Percentiles rank a stretch among this genome's conserved stretches.
Conservation (phyloP, 192 early-diverging fungal genomes). For the Lobulomyces angularis region DNA sequence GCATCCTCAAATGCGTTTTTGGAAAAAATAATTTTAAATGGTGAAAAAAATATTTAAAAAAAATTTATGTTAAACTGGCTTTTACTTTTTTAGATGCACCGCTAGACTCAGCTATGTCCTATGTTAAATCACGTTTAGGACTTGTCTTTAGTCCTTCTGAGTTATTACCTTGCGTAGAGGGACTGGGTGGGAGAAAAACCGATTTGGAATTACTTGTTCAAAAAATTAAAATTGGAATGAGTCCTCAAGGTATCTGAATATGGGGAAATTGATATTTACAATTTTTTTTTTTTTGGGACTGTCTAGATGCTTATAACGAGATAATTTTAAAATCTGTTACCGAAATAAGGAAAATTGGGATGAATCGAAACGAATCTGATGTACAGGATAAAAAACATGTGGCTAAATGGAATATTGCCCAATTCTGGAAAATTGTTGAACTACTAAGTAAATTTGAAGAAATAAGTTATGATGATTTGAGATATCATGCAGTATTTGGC, state of each 20-base stretch:
- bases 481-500: constrained; percentile 69
- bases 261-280: not conserved
- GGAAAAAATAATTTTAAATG: too few species aligned
- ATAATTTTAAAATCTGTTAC: constrained; percentile 66
- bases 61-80: too few species aligned
- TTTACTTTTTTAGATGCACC: constrained; percentile 64
- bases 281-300: not conserved
- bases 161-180: constrained; percentile 34
- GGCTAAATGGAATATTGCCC: constrained; percentile 62
- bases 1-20: too few species aligned
- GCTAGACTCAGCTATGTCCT: constrained; percentile 42
- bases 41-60: too few species aligned
- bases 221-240: constrained; percentile 67
- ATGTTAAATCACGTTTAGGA: constrained; percentile 40
- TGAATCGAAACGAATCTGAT: constrained; percentile 46
- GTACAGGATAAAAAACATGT: constrained; percentile 23
- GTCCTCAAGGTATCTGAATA: constrained; percentile 39
- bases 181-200: constrained; percentile 79
- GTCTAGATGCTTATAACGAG: constrained; percentile 63
- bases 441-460: constrained; percentile 43
- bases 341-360: constrained; percentile 80
- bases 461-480: constrained; percentile 70
- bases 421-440: constrained; percentile 82
- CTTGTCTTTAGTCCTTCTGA: constrained; percentile 4
- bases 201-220: constrained; percentile 83